A percentile compares a stretch with the other conserved stretches of the same genome.
These are phyloP conservation scores for Coffea canephora DNA, from an alignment of 257 asterid genomes.

Conservation along the genomic window DNA sequence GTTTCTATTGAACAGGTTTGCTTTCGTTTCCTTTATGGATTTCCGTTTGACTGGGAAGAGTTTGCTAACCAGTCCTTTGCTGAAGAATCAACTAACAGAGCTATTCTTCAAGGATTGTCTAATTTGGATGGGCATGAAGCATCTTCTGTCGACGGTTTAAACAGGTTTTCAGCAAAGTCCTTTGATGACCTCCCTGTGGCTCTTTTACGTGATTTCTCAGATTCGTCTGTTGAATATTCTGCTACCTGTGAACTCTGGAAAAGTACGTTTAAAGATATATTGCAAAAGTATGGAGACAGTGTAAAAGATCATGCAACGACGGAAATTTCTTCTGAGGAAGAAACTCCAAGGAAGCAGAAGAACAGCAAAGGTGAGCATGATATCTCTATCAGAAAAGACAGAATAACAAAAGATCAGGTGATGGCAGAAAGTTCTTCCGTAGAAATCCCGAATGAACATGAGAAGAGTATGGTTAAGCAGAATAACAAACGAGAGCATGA, in stretches of 20 bases:
- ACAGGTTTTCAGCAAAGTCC: conserved; percentile 7
- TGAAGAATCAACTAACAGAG: conserved; percentile 25
- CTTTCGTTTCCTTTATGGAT: conserved; percentile 54
- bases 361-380: not conserved
- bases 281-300: conserved; percentile 19
- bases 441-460: conserved; percentile 6
- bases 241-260: conserved; percentile 20
- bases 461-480: conserved; percentile 5
- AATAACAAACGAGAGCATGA: not conserved
- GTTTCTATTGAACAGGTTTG: conserved; percentile 40
- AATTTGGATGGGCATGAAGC: conserved; percentile 25
- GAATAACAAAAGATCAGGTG: not conserved
- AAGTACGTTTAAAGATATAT: conserved; percentile 25
- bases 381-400: not conserved
- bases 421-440: conserved; percentile 9
- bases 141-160: conserved; percentile 12
- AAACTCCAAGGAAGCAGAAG: conserved; percentile 3
- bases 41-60: conserved; percentile 77
- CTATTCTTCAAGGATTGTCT: conserved; percentile 15
- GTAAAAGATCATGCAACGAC: not conserved
- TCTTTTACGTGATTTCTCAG: conserved; percentile 27
- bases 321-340: conserved; percentile 5
- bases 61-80: conserved; percentile 30
- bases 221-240: conserved; percentile 19
- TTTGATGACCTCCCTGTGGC: conserved; percentile 28